phyloP scores from a whole-genome alignment of 2,329 filamentous ascomycete genomes.

The Alternaria conjuncta region DNA sequence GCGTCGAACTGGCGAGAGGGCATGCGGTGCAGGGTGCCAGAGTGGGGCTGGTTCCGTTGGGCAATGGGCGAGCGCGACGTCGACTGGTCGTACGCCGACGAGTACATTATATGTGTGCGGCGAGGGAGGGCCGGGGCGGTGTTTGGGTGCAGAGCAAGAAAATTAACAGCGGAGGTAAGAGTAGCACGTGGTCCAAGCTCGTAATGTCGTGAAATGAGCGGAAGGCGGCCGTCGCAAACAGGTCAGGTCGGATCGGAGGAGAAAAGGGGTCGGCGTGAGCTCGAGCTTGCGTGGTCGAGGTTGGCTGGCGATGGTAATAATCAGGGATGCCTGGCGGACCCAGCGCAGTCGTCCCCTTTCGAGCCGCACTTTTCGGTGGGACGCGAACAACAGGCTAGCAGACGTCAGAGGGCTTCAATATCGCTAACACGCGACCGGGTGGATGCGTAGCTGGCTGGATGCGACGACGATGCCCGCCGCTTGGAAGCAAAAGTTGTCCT shows the following conservation, averaged over 20 bases:
- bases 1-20: slow-evolving; percentile 80
- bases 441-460: slow-evolving; percentile 3
- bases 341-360: slow-evolving; percentile 24
- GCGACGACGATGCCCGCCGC: slow-evolving; percentile 6
- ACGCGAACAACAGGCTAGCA: slow-evolving; percentile 21
- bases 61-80: slow-evolving; percentile 75
- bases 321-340: slow-evolving; percentile 25
- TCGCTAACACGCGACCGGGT: slow-evolving; percentile 6
- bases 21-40: slow-evolving; percentile 70
- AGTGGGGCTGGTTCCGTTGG: slow-evolving; percentile 66
- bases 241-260: slow-evolving; percentile 7
- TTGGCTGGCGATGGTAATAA: slow-evolving; percentile 27
- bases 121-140: slow-evolving; percentile 12
- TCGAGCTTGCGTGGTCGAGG: slow-evolving; percentile 28
- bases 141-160: slow-evolving; percentile 22
- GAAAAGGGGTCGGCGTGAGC: slow-evolving; percentile 23
- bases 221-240: slow-evolving; percentile 14
- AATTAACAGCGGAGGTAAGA: slow-evolving; percentile 34
- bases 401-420: slow-evolving; percentile 13
- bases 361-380: slow-evolving; percentile 30
- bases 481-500: slow-evolving; percentile 11
- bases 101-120: slow-evolving; percentile 43
- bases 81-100: slow-evolving; percentile 43
- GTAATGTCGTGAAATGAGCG: slow-evolving; percentile 24
- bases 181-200: slow-evolving; percentile 18